Evolutionary conservation across 2,329 filamentous ascomycete species (phyloP).

Genomic region (Pseudocercospora macadamiae): DNA sequence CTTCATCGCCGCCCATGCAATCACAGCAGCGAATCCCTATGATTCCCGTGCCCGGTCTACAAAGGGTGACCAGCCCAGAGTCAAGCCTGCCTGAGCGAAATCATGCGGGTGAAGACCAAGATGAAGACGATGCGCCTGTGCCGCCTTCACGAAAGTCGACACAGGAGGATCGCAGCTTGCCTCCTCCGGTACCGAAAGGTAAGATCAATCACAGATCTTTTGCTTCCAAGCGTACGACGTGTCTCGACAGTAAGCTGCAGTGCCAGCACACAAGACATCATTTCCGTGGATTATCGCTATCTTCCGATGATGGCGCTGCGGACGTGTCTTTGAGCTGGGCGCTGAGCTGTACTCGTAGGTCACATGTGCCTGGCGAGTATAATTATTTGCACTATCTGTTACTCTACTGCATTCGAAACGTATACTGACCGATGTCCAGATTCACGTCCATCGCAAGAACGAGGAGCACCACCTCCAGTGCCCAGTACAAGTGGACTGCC

Average conservation of each 20-base stretch:
- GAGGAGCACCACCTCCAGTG: constrained; percentile 24
- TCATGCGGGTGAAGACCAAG: constrained; percentile 45
- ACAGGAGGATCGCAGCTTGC: constrained; percentile 41
- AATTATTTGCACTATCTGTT: constrained; percentile 7
- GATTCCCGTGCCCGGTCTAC: constrained; percentile 64
- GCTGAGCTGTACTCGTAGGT: constrained; percentile 12
- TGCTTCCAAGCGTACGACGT: constrained; percentile 13
- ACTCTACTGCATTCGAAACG: constrained; percentile 1
- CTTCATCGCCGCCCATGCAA: constrained; percentile 23
- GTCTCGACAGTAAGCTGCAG: constrained; percentile 11
- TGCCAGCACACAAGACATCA: constrained; percentile 11
- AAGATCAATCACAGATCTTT: constrained; percentile 36
- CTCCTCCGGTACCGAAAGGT: constrained; percentile 56
- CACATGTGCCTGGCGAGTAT: constrained; percentile 18
- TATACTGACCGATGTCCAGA: constrained; percentile 19
- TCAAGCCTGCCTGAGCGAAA: constrained; percentile 37
- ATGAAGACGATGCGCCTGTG: constrained; percentile 57
- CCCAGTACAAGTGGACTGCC: constrained; percentile 20
- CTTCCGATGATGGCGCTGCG: constrained; percentile 18
- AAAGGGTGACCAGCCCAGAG: constrained; percentile 56
- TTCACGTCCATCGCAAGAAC: constrained; percentile 25
- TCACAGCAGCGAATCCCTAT: constrained; percentile 53
- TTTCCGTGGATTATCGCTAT: constrained; percentile 9
- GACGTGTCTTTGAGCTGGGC: constrained; percentile 10
- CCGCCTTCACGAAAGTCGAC: constrained; percentile 45